Conservation (phyloP, 2,329 filamentous ascomycete species). For the Hymenoscyphus occultus region DNA sequence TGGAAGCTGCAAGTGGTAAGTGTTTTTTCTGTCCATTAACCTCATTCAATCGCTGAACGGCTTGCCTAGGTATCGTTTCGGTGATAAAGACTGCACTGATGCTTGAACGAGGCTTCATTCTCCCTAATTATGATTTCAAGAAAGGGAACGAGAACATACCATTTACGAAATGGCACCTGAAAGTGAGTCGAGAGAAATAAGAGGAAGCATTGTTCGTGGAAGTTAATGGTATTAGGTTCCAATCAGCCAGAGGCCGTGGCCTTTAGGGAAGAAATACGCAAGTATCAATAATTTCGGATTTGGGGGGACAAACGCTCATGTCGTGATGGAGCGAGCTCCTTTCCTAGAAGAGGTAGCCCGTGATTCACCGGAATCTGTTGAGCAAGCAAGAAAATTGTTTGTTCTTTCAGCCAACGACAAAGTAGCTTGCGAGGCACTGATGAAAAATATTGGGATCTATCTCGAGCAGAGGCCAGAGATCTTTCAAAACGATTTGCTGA, state of each 20-base stretch:
- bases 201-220: background rate
- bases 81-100: slow-evolving; percentile 34
- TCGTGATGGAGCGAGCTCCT: slow-evolving; percentile 37
- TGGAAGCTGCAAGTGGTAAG: slow-evolving; percentile 30
- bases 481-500: slow-evolving; percentile 33
- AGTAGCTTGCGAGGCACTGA: slow-evolving; percentile 27
- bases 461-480: slow-evolving; percentile 33
- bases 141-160: slow-evolving; percentile 41
- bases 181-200: slow-evolving; percentile 28
- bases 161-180: slow-evolving; percentile 39
- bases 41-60: background rate
- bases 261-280: slow-evolving; percentile 44
- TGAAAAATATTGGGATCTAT: slow-evolving; percentile 33
- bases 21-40: background rate
- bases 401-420: slow-evolving; percentile 32
- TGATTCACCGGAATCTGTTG: slow-evolving; percentile 16
- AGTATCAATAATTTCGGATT: slow-evolving; percentile 43
- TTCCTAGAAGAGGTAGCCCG: slow-evolving; percentile 30
- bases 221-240: slow-evolving; percentile 30
- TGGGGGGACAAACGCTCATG: slow-evolving; percentile 39
- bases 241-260: slow-evolving; percentile 31
- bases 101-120: slow-evolving; percentile 33
- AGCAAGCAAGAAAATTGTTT: slow-evolving; percentile 35
- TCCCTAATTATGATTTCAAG: slow-evolving; percentile 36
- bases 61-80: slow-evolving; percentile 24